Evolutionary conservation across 1,139 yeast genomes (phyloP).

Genomic region (Yamadazyma pseudoaaseri): DNA sequence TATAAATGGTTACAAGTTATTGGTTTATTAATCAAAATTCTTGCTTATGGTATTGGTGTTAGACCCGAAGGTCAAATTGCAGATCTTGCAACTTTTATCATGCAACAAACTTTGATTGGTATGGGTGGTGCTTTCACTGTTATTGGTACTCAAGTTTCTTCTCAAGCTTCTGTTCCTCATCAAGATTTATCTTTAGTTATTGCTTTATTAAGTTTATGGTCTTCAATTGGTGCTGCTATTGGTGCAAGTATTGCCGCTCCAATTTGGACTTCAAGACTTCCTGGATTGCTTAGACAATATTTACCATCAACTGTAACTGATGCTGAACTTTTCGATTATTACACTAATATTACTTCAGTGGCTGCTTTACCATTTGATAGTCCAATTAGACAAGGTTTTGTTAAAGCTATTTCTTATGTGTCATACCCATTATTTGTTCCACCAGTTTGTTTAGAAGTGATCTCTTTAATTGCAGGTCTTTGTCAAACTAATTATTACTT

Average conservation of each 20-base stretch:
- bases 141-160: slow-evolving; percentile 29
- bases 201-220: slow-evolving; percentile 39
- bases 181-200: slow-evolving; percentile 47
- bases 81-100: slow-evolving; percentile 17
- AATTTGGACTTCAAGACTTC: slow-evolving; percentile 45
- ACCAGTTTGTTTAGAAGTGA: slow-evolving; percentile 22
- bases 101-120: slow-evolving; percentile 23
- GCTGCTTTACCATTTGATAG: slow-evolving; percentile 19
- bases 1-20: slow-evolving; percentile 27
- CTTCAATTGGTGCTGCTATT: slow-evolving; percentile 42
- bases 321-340: slow-evolving; percentile 15
- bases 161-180: slow-evolving; percentile 41
- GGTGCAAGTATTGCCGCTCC: slow-evolving; percentile 48
- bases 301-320: slow-evolving; percentile 20
- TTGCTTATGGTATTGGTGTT: slow-evolving; percentile 26
- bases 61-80: slow-evolving; percentile 18
- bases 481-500: slow-evolving; percentile 32
- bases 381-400: slow-evolving; percentile 26
- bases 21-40: slow-evolving; percentile 25
- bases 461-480: slow-evolving; percentile 22
- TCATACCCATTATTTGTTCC: slow-evolving; percentile 21
- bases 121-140: slow-evolving; percentile 31
- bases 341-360: slow-evolving; percentile 17
- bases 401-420: slow-evolving; percentile 24
- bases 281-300: slow-evolving; percentile 22